These are phyloP conservation scores for Corymbia calophylla DNA, from an alignment of 441 rosid species.

Conservation along the genomic window DNA sequence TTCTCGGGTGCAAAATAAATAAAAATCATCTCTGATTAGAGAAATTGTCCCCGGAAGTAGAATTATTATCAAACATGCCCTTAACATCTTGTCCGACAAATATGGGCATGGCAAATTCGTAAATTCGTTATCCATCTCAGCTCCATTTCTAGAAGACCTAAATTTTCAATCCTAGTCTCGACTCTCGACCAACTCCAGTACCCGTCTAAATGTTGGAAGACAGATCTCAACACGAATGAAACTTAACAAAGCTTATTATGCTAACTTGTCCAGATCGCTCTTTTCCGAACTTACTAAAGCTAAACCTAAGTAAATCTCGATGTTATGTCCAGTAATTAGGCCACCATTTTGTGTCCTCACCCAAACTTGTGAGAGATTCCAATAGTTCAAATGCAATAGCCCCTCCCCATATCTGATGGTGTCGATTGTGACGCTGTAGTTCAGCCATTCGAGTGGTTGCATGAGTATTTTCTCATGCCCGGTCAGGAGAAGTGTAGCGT, in stretches of 20 bases:
- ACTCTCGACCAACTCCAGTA: background rate
- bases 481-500: background rate
- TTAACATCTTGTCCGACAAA: background rate
- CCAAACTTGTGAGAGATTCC: background rate
- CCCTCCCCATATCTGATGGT: background rate
- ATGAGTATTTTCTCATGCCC: background rate
- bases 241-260: background rate
- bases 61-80: no score
- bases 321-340: background rate
- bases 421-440: background rate
- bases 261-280: background rate
- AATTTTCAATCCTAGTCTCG: background rate
- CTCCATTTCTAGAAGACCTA: background rate
- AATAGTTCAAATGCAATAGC: background rate
- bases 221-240: background rate
- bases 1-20: no score
- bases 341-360: background rate
- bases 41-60: no score
- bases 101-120: background rate
- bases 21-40: no score
- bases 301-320: no score
- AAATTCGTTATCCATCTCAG: background rate
- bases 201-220: background rate
- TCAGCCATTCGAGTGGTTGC: background rate
- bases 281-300: background rate